phyloP scores from a whole-genome alignment of 2,329 filamentous ascomycete genomes.

The Tolypocladium nubicola region DNA sequence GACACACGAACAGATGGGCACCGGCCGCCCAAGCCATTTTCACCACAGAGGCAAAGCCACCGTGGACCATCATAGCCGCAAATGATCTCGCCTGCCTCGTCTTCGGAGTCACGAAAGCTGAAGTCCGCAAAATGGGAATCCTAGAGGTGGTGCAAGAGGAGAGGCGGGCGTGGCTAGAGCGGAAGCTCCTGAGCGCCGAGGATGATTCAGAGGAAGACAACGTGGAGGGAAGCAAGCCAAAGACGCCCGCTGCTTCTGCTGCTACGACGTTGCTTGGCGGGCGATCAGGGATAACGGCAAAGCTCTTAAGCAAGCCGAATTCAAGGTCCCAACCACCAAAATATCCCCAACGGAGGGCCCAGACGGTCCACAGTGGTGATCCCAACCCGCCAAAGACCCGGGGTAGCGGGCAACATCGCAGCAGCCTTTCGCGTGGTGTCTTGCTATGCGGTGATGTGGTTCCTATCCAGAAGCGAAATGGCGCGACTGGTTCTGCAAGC shows the following conservation, averaged over 20 bases:
- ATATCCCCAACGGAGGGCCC: conserved; percentile 45
- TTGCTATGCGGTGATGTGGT: conserved; percentile 95
- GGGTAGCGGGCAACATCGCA: conserved; percentile 50
- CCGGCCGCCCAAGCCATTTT: conserved; percentile 94
- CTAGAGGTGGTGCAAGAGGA: conserved; percentile 90
- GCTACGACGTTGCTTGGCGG: conserved; percentile 55
- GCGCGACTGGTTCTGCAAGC: conserved; percentile 81
- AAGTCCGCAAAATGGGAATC: conserved; percentile 90
- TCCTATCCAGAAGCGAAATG: conserved; percentile 92
- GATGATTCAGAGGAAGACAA: conserved; percentile 20
- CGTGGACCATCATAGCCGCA: conserved; percentile 92
- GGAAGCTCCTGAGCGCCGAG: conserved; percentile 56
- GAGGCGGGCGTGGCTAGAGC: conserved; percentile 77
- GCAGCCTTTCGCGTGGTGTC: conserved; percentile 75
- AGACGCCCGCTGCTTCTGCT: conserved; percentile 26
- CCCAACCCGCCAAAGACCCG: conserved; percentile 43
- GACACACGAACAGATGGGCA: conserved; percentile 81
- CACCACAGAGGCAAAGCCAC: conserved; percentile 80
- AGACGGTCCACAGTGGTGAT: conserved; percentile 51
- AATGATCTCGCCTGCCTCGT: conserved; percentile 94
- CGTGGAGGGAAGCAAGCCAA: conserved; percentile 21
- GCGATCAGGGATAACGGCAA: conserved; percentile 69
- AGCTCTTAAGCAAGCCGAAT: conserved; percentile 74
- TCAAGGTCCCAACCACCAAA: conserved; percentile 45
- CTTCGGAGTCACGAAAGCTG: conserved; percentile 97